These are phyloP conservation scores for Fusarium sp. DNA, from an alignment of 2,329 filamentous ascomycete species.

Conservation along the genomic window DNA sequence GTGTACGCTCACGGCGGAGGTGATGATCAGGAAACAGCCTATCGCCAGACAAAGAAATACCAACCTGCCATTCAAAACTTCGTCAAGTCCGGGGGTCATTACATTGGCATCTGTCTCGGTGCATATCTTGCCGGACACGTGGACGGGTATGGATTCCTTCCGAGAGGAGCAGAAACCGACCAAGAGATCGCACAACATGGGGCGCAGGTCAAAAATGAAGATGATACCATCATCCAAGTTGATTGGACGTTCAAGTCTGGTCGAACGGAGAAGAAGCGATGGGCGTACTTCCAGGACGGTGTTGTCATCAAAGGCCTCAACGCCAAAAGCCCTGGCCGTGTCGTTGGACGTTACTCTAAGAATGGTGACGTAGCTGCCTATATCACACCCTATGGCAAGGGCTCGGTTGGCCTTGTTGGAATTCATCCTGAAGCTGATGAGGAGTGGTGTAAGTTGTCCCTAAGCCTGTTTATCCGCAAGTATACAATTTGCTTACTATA, in stretches of 20 bases:
- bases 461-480: too few species aligned
- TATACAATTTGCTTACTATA: too few species aligned
- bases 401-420: constrained; percentile 22
- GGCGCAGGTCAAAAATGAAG: neutral
- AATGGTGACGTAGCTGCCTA: constrained; percentile 20
- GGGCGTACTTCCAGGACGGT: constrained; percentile 23
- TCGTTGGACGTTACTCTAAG: neutral
- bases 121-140: neutral
- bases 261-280: neutral
- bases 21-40: constrained; percentile 6
- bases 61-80: neutral
- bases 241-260: constrained; percentile 10
- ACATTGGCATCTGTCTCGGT: constrained; percentile 5
- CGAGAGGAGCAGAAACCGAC: neutral
- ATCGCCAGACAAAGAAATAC: constrained; percentile 11
- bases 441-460: constrained; percentile 14
- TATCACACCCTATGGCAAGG: constrained; percentile 13
- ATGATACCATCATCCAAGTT: neutral
- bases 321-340: neutral
- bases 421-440: constrained; percentile 19
- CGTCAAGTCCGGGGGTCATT: constrained; percentile 1
- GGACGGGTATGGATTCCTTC: constrained; percentile 7
- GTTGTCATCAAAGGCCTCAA: constrained; percentile 12
- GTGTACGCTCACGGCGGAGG: constrained; percentile 16
- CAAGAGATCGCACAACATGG: constrained; percentile 7